phyloP scores from a whole-genome alignment of 257 asterid genomes.

The Schizonepeta tenuifolia region DNA sequence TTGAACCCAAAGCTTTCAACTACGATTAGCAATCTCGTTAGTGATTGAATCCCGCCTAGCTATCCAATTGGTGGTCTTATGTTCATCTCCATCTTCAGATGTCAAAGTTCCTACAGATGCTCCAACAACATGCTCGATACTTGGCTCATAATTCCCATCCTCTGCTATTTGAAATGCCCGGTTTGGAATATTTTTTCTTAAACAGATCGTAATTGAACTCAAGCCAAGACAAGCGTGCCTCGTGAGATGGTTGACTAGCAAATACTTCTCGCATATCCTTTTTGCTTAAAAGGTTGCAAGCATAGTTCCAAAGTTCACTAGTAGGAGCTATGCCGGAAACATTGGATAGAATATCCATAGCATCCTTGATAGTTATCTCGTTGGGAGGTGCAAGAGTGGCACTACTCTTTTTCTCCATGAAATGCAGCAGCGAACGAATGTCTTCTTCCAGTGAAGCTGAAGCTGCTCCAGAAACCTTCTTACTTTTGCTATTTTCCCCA shows the following conservation, averaged over 20 bases:
- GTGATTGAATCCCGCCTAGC: too few species aligned
- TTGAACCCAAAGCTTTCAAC: too few species aligned
- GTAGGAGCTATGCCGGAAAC: too few species aligned
- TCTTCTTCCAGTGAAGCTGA: background rate
- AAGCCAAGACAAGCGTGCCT: background rate
- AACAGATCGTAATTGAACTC: background rate
- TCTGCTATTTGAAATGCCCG: background rate
- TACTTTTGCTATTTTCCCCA: background rate
- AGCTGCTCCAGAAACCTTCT: background rate
- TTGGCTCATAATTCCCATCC: background rate
- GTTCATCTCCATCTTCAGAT: too few species aligned
- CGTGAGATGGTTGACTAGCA: constrained; percentile 4
- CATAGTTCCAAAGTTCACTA: too few species aligned
- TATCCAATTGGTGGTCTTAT: too few species aligned
- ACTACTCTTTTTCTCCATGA: background rate
- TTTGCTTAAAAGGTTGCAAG: constrained; percentile 8
- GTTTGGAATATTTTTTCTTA: background rate
- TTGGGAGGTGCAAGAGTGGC: too few species aligned
- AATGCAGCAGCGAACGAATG: background rate
- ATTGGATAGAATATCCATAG: too few species aligned
- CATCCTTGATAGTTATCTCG: too few species aligned
- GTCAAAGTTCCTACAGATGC: too few species aligned
- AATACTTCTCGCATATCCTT: background rate
- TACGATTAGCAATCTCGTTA: too few species aligned
- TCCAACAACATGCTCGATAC: too few species aligned